These are phyloP conservation scores for Lepidium africanum DNA, from an alignment of 345 rosid genomes.

Conservation along the genomic window DNA sequence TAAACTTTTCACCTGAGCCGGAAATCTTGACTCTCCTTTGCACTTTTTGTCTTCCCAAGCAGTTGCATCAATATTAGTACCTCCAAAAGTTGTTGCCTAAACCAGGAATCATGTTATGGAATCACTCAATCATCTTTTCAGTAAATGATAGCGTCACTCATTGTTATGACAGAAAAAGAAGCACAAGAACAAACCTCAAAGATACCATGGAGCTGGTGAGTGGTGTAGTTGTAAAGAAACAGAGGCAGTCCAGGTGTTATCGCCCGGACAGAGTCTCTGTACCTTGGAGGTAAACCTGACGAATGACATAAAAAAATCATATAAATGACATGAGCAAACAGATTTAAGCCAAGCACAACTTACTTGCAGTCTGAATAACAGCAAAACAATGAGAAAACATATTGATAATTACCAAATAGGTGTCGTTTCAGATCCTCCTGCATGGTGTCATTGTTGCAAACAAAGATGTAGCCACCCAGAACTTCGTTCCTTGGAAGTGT, in stretches of 20 bases:
- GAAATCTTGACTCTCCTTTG: constrained; percentile 98
- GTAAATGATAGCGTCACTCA: not conserved
- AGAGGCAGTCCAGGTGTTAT: constrained; percentile 96
- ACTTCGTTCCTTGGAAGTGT: constrained; percentile 90
- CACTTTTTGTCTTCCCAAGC: constrained; percentile 99
- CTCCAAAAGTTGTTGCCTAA: constrained; percentile 93
- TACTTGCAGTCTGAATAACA: not conserved
- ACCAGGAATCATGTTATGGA: not conserved
- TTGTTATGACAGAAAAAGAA: not conserved
- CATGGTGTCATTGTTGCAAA: constrained; percentile 98
- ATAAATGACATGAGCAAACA: not conserved
- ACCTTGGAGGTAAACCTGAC: constrained; percentile 93
- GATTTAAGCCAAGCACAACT: not conserved
- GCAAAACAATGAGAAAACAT: not conserved
- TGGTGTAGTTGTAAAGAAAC: constrained; percentile 94
- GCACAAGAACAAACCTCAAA: constrained; percentile 64
- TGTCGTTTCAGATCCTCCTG: constrained; percentile 93
- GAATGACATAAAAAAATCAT: not conserved
- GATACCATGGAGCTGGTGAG: constrained; percentile 96
- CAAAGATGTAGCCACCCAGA: constrained; percentile 98
- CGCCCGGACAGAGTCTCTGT: constrained; percentile 94
- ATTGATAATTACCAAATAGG: constrained; percentile 61
- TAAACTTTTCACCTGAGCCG: constrained; percentile 68
- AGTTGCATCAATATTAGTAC: constrained; percentile 95
- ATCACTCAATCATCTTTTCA: not conserved